These are phyloP conservation scores for Chlorencoelia australis DNA, from an alignment of 2,329 filamentous ascomycete species.

Conservation along the genomic window DNA sequence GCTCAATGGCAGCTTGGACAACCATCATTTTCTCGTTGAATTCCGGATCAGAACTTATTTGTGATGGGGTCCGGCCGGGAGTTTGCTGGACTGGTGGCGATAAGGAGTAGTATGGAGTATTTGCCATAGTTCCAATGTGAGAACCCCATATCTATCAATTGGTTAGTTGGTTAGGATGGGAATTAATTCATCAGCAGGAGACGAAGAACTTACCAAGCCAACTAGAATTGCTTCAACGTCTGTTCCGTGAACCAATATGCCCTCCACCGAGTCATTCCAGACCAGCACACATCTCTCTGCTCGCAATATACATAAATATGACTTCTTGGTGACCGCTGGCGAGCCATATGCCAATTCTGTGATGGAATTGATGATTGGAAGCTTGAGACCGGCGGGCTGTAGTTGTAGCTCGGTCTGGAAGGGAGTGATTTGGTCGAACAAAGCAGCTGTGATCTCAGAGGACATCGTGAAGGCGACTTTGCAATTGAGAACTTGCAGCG, in stretches of 20 bases:
- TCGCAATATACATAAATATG: conserved; percentile 13
- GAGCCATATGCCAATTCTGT: conserved; percentile 34
- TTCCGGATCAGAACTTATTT: conserved; percentile 6
- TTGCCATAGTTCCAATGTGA: conserved; percentile 13
- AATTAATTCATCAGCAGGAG: too few species aligned
- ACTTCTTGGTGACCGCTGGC: conserved; percentile 7
- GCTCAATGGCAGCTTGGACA: conserved; percentile 13
- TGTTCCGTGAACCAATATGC: conserved; percentile 13
- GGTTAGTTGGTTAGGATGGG: neutral
- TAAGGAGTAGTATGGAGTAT: conserved; percentile 9
- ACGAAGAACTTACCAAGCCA: conserved; percentile 12
- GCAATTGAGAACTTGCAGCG: conserved; percentile 9
- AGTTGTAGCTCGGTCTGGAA: conserved; percentile 14
- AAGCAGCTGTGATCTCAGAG: conserved; percentile 35
- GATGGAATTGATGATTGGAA: conserved; percentile 37
- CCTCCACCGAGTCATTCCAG: conserved; percentile 17
- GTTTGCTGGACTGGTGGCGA: conserved; percentile 7
- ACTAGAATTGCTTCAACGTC: conserved; percentile 15
- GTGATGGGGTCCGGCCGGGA: conserved; percentile 3
- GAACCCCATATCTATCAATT: conserved; percentile 15
- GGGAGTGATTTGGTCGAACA: conserved; percentile 14
- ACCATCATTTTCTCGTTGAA: conserved; percentile 13
- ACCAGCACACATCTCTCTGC: conserved; percentile 14
- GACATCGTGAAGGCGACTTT: conserved; percentile 38
- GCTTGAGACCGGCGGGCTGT: conserved; percentile 8